These are phyloP conservation scores for Plasmopara viticola DNA, from an alignment of 352 stramenopile genomes.

Conservation along the genomic window DNA sequence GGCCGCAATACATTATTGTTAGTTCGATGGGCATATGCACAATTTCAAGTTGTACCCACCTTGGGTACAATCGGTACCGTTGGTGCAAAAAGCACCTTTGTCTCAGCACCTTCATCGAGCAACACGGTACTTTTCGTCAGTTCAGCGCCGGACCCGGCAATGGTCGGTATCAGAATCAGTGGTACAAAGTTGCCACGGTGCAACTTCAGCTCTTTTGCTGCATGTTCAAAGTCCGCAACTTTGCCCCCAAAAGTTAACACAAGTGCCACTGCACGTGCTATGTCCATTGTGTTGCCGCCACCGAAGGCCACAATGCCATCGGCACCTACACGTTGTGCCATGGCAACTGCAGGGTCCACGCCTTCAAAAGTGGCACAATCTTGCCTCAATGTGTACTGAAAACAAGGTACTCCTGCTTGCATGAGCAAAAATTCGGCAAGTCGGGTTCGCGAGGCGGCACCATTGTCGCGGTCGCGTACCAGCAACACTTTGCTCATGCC, in stretches of 20 bases:
- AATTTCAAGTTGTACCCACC: constrained; percentile 15
- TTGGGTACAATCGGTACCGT: constrained; percentile 37
- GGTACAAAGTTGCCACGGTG: constrained; percentile 21
- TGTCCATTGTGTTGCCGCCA: constrained; percentile 57
- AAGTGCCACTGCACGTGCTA: constrained; percentile 46
- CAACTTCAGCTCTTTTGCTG: constrained; percentile 9
- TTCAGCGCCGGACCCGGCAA: constrained; percentile 47
- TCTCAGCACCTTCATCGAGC: constrained; percentile 58
- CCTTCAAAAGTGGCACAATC: constrained; percentile 57
- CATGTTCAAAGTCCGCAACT: constrained; percentile 24
- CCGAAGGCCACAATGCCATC: constrained; percentile 68
- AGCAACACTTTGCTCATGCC: constrained; percentile 68
- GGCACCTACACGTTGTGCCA: constrained; percentile 51
- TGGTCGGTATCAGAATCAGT: constrained; percentile 56
- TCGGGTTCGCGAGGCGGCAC: constrained; percentile 45
- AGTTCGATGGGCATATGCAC: constrained; percentile 6
- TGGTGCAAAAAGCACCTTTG: constrained; percentile 42
- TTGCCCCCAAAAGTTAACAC: constrained; percentile 41
- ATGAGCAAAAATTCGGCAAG: constrained; percentile 71
- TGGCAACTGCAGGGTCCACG: constrained; percentile 48
- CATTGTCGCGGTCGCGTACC: constrained; percentile 54
- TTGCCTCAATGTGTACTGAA: constrained; percentile 64
- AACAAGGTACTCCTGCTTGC: constrained; percentile 59
- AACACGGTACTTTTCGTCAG: constrained; percentile 45
- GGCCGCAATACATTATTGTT: constrained; percentile 3